Evolutionary conservation across 441 rosid species (phyloP), one percentile per base, ranked within the genome.

Genomic region (Iberis amara): DNA sequence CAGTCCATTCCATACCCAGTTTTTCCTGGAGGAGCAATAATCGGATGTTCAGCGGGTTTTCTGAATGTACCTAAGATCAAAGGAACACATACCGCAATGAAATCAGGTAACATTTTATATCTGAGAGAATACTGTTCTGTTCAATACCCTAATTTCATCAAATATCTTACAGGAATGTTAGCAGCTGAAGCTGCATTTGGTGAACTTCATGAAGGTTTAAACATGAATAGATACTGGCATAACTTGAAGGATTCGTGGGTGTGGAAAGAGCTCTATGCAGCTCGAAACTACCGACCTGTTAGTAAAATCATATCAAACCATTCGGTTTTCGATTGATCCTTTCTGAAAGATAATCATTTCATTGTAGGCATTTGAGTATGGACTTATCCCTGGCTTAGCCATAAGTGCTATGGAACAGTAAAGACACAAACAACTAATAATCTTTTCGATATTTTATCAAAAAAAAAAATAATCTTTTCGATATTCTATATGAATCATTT

Each of bases 1-100:
- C 98, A 91, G 98, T 88, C 96, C 75, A 76, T 91, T 79, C 96
- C 95, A 7, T 91, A 85, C 77, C 96, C 98, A 80, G 85, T 85
- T 75, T 91, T 91, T 56, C 94, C 95, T 1, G 98, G 98, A 60
- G 96, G 98, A 80, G 95, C 88, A 70, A 78, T 91, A 58, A 76
- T 88, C 49, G 98, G 98, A 62, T 91, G 96, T 68, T 82, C 96
- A 4, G 98, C 98, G 69, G 98, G 98, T 61, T 91, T 91, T 76
- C 47, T 91, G 41, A 91, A 91, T 66, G 98, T 91, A 47, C 98
- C 95, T 52, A 91, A 91, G 73, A 88, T 91, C 72, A 91, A 92
- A 75, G 98, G 98, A 51, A 86, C 96, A 11, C 98, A 92, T 57
- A 88, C 98, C 10, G 95, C 98, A 42, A 88, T 92, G 96, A 92